Percentiles rank a stretch among this genome's conserved stretches.
These are phyloP conservation scores for Orbilia blumenaviensis DNA, from an alignment of 2,329 filamentous ascomycete species.

Conservation along the genomic window DNA sequence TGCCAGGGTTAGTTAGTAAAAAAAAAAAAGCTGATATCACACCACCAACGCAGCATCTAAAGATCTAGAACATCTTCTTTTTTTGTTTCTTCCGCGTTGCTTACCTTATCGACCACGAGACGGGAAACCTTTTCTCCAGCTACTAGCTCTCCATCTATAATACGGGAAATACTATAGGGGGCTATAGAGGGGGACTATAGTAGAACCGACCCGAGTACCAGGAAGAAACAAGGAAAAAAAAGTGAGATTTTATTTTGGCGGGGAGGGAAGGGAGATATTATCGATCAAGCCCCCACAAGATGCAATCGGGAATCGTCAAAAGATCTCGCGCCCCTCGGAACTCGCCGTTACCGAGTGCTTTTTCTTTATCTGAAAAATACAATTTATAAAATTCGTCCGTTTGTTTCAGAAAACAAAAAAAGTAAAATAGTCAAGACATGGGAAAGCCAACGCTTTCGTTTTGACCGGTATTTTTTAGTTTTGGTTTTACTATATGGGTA, in stretches of 20 bases:
- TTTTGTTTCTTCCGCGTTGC: conserved; percentile 9
- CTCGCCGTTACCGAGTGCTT: conserved; percentile 36
- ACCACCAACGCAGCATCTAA: conserved; percentile 27
- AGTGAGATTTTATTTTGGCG: too few species aligned
- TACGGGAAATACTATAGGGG: conserved; percentile 23
- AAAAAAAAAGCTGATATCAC: conserved; percentile 14
- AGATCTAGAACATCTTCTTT: conserved; percentile 30
- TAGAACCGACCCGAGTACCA: conserved; percentile 36
- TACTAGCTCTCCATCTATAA: conserved; percentile 26
- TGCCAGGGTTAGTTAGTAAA: not conserved
- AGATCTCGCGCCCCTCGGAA: too few species aligned
- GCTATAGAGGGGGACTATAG: too few species aligned
- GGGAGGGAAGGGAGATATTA: too few species aligned
- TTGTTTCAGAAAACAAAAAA: too few species aligned
- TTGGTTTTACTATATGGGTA: too few species aligned
- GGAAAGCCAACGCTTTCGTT: conserved; percentile 17
- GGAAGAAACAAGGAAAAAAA: too few species aligned
- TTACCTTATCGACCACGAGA: conserved; percentile 8
- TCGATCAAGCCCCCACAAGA: conserved; percentile 13
- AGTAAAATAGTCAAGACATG: not conserved
- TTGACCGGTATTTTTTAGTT: not conserved
- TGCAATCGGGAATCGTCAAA: too few species aligned
- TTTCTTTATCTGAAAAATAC: too few species aligned
- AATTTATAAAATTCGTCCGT: too few species aligned
- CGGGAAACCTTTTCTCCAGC: too few species aligned